Conservation (phyloP, 805 yeast genomes). For the Candida mattraensis region DNA sequence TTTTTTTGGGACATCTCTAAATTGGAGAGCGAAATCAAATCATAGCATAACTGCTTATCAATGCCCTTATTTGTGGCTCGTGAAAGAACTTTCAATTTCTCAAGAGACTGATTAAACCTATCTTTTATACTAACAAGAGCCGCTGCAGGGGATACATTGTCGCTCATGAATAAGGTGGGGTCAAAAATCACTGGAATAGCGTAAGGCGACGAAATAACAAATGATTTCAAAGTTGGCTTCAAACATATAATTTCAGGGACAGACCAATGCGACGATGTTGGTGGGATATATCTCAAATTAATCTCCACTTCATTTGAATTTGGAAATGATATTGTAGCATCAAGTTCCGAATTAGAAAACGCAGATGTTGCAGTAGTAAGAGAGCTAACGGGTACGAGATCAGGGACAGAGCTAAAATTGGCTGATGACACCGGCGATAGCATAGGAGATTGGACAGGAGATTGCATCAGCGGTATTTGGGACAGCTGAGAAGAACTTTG, state of each 20-base stretch:
- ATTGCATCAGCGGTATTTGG: constrained; percentile 13
- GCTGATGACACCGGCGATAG: constrained; percentile 16
- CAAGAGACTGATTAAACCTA: constrained; percentile 14
- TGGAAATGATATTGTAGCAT: constrained; percentile 7
- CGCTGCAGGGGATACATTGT: constrained; percentile 16
- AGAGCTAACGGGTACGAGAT: constrained; percentile 12
- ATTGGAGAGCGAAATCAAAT: constrained; percentile 23
- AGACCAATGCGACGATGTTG: too few species aligned
- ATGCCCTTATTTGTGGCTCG: constrained; percentile 22
- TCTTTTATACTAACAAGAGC: constrained; percentile 14
- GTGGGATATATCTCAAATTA: constrained; percentile 15
- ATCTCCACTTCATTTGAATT: constrained; percentile 17
- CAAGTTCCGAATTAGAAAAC: constrained; percentile 5
- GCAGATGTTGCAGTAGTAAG: constrained; percentile 10
- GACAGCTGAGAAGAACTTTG: constrained; percentile 5
- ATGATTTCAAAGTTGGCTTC: constrained; percentile 19
- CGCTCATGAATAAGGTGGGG: constrained; percentile 12
- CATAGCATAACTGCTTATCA: constrained; percentile 25
- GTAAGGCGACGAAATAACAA: constrained; percentile 20
- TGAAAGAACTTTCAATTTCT: constrained; percentile 16
- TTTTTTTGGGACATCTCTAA: constrained; percentile 15
- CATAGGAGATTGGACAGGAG: constrained; percentile 11
- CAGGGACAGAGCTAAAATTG: constrained; percentile 1
- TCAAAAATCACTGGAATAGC: constrained; percentile 23
- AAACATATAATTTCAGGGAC: constrained; percentile 18